Base-by-base conservation (phyloP, 371 early-diverging fungal genomes). In the Apophysomyces variabilis region DNA sequence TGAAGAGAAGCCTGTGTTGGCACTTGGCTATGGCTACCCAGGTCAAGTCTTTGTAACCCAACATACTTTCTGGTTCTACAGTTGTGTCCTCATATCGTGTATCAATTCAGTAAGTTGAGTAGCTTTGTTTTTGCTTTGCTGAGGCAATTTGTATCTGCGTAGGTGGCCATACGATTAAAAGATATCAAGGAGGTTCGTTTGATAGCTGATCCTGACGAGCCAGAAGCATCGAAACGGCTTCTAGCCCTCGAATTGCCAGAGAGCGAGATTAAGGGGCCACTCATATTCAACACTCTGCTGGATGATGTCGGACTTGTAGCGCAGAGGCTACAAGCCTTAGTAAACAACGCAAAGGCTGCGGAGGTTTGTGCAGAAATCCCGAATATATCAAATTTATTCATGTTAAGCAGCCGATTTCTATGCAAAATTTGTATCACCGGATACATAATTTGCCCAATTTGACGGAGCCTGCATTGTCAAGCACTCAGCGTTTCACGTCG, bases 41-140 rank as follows among this genome's bases (percentile, higher is more conserved):
- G 83, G 83, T 1, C 69, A 75, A 58, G 80, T 69, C 16, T 82
- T 74, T 58, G 65, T 82, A 18, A 82, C 83, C 5, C 83, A 82
- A 59, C 73, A 76, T 9, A 75, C 78, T 0, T 78, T 82, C 62
- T 82, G 83, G 83, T 79, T 79, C 38, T 79, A 82, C 41, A 78
- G 80, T 43, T 82, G 80, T 66, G 65, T 78, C 2, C 32, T 77
- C 60, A 73, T 82, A 74, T 74, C 73, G 14, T 79, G 82, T 32
- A 76, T 82, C 12, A 73, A 79, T 57, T 77, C 79, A n/a, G 78
- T 77, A 45, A 67, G 65, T 44, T n/a, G 35, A n/a, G 1, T 38
- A 26, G 44, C 14, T 36, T 37, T 32, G 32, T 37, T 47, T 32
- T 6, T 16, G 0, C 12, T 35, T 12, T n/a, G 12, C 9, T 36